Percentiles rank a stretch among this genome's conserved stretches.
Evolutionary conservation across 306 rosid genomes (phyloP).

Genomic region (Gynostemma pentaphyllum): DNA sequence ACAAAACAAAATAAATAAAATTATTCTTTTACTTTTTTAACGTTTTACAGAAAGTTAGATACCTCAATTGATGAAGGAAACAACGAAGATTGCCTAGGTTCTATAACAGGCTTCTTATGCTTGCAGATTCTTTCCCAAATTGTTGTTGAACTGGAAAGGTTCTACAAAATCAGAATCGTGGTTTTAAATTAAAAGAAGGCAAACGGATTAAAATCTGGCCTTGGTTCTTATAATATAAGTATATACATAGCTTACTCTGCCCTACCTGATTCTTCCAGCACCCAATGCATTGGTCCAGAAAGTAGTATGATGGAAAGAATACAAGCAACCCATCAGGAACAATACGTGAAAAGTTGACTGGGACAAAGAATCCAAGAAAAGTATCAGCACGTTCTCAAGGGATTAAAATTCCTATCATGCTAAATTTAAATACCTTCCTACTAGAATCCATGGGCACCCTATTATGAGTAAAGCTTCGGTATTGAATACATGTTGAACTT

Average conservation of each 20-base stretch:
- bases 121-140: conserved; percentile 92
- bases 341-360: conserved; percentile 92
- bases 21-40: background rate
- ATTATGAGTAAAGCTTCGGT: no score
- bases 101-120: conserved; percentile 89
- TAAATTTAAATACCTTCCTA: background rate
- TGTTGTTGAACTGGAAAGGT: conserved; percentile 49
- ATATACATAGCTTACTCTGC: conserved; percentile 7
- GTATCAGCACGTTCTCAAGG: background rate
- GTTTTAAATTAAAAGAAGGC: conserved; percentile 11
- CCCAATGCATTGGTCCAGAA: conserved; percentile 70
- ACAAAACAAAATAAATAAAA: background rate
- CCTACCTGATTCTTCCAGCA: conserved; percentile 79
- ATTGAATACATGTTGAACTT: no score
- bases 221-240: no score
- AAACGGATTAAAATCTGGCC: conserved; percentile 13
- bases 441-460: no score
- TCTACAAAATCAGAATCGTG: conserved; percentile 32
- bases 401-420: background rate
- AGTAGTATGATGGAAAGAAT: conserved; percentile 90
- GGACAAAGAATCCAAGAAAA: conserved; percentile 20
- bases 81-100: conserved; percentile 81
- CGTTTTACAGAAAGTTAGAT: conserved; percentile 8
- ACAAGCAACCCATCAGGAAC: conserved; percentile 95
- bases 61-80: conserved; percentile 80